Evolutionary conservation across 345 rosid species (phyloP).

Genomic region (Sisymbrium irio): DNA sequence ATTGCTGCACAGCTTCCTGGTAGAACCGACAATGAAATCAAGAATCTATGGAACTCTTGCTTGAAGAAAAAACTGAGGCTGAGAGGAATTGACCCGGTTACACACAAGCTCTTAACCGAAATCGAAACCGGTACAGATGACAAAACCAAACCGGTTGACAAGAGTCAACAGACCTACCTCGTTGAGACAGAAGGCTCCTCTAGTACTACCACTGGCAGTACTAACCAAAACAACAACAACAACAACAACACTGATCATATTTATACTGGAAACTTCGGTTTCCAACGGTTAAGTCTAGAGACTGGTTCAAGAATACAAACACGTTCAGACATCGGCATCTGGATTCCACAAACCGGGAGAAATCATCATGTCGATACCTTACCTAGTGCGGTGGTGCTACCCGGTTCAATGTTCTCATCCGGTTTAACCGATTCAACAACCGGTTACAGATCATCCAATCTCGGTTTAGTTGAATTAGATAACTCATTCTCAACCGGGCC

Average conservation of each 20-base stretch:
- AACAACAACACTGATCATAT: slow-evolving; percentile 32
- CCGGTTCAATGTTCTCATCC: slow-evolving; percentile 38
- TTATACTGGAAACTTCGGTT: slow-evolving; percentile 32
- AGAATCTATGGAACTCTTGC: slow-evolving; percentile 63
- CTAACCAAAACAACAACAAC: slow-evolving; percentile 17
- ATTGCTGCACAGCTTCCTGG: slow-evolving; percentile 69
- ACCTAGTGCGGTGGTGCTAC: slow-evolving; percentile 36
- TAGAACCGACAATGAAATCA: slow-evolving; percentile 72
- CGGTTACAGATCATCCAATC: slow-evolving; percentile 41
- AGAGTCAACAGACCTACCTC: slow-evolving; percentile 34
- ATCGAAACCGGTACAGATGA: slow-evolving; percentile 51
- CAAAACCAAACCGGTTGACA: slow-evolving; percentile 35
- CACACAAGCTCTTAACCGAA: slow-evolving; percentile 61
- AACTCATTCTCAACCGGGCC: slow-evolving; percentile 36
- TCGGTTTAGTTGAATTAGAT: slow-evolving; percentile 35
- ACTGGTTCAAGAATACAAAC: slow-evolving; percentile 28
- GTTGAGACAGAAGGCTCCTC: slow-evolving; percentile 44
- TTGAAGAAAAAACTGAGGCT: slow-evolving; percentile 55
- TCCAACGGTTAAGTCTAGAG: slow-evolving; percentile 32
- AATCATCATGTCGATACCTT: slow-evolving; percentile 38
- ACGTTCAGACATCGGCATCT: slow-evolving; percentile 36
- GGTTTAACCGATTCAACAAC: slow-evolving; percentile 22
- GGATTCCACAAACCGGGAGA: slow-evolving; percentile 34
- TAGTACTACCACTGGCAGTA: slow-evolving; percentile 40
- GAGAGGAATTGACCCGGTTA: slow-evolving; percentile 63